phyloP scores from a whole-genome alignment of 345 rosid species.

The Arabis hirsuta region DNA sequence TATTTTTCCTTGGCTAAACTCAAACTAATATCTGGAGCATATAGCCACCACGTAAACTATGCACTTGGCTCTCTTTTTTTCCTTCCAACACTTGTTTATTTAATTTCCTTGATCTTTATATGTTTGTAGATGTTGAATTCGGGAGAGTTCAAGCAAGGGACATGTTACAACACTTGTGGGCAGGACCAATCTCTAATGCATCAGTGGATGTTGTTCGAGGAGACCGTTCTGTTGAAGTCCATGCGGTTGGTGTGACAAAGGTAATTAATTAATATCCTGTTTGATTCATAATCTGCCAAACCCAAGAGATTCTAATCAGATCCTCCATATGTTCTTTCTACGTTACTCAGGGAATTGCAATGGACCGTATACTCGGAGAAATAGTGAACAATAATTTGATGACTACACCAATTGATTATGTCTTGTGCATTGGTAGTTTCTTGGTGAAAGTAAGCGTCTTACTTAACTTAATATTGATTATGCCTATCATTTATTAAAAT shows the following conservation, averaged over 20 bases:
- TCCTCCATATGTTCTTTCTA: conserved; percentile 25
- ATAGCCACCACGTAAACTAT: neutral
- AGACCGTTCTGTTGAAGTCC: conserved; percentile 87
- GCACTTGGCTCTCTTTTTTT: neutral
- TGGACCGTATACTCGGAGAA: conserved; percentile 84
- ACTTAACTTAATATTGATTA: neutral
- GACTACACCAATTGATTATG: conserved; percentile 87
- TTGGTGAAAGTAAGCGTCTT: conserved; percentile 71
- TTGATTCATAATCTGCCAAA: neutral
- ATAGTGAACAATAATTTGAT: conserved; percentile 82
- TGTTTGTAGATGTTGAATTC: conserved; percentile 75
- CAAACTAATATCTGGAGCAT: neutral
- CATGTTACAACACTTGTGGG: conserved; percentile 98
- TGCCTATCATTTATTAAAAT: neutral
- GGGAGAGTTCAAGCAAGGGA: conserved; percentile 97
- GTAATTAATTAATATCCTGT: conserved; percentile 47
- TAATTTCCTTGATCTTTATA: conserved; percentile 26
- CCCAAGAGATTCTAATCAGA: conserved; percentile 8
- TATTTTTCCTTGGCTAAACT: neutral
- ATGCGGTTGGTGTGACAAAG: conserved; percentile 96
- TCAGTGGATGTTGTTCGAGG: conserved; percentile 96
- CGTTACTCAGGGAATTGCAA: conserved; percentile 81
- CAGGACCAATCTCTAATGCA: conserved; percentile 96
- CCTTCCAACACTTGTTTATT: neutral
- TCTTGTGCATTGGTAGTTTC: conserved; percentile 86